Percentiles rank a stretch among this genome's conserved stretches.
Evolutionary conservation across 371 early-diverging fungal species (phyloP).

Genomic region (Nematocida parisii): DNA sequence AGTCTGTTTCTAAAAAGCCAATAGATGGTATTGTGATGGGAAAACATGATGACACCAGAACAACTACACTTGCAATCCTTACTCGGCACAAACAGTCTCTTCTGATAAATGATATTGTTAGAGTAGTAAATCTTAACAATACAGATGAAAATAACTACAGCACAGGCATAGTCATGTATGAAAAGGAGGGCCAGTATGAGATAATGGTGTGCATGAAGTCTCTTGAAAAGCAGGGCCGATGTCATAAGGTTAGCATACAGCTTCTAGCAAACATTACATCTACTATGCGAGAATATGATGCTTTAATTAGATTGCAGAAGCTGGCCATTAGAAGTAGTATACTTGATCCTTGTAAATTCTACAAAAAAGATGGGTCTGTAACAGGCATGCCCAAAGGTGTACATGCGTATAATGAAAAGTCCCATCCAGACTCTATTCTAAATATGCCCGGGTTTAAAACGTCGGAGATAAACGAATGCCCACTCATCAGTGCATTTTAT

Average conservation of each 20-base stretch:
- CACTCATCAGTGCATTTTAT: neutral
- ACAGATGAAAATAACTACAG: neutral
- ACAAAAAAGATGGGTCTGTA: neutral
- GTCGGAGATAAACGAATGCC: neutral
- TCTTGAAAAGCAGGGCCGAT: neutral
- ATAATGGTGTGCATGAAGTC: neutral
- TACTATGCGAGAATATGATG: constrained; percentile 25
- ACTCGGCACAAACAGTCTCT: neutral
- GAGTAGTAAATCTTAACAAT: neutral
- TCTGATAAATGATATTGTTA: constrained; percentile 17
- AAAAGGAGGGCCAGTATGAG: neutral
- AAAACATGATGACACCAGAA: neutral
- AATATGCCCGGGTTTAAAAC: neutral
- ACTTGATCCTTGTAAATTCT: constrained; percentile 1
- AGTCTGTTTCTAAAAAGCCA: neutral
- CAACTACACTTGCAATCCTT: neutral
- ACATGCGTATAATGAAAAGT: neutral
- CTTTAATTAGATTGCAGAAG: constrained; percentile 11
- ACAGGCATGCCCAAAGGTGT: neutral
- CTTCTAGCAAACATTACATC: neutral
- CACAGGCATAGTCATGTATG: constrained; percentile 11
- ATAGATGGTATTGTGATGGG: neutral
- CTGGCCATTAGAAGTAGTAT: neutral
- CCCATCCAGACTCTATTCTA: neutral
- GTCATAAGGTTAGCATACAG: neutral